Conservation (phyloP, 108 stramenopile genomes). For the Skeletonema costatum region DNA sequence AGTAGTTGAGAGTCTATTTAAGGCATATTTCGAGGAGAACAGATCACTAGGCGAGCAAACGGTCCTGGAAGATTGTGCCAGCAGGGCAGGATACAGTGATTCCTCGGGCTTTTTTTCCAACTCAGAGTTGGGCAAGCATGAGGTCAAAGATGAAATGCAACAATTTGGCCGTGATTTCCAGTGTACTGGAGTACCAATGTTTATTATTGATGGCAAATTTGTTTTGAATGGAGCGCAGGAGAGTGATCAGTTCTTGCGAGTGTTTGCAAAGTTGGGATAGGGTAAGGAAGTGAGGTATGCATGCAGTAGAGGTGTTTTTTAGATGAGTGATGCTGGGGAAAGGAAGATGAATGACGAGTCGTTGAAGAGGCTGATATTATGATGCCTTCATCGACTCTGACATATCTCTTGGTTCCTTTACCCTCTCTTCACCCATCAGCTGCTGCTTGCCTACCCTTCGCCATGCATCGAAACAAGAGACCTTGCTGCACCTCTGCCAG, state of each 20-base stretch:
- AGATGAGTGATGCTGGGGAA: background rate
- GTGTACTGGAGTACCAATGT: slow-evolving; percentile 51
- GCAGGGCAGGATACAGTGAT: slow-evolving; percentile 19
- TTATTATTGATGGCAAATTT: slow-evolving; percentile 39
- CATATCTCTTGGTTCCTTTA: background rate
- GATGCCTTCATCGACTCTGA: background rate
- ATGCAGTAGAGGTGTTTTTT: background rate
- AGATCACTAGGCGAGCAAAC: slow-evolving; percentile 32
- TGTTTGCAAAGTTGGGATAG: slow-evolving; percentile 23
- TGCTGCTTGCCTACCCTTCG: background rate
- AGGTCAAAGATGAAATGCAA: slow-evolving; percentile 35
- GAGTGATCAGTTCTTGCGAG: slow-evolving; percentile 22
- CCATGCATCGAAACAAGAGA: too few relatives aligned
- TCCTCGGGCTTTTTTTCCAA: slow-evolving; percentile 11
- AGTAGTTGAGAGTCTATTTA: slow-evolving; percentile 41
- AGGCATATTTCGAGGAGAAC: slow-evolving; percentile 50
- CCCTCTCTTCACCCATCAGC: background rate
- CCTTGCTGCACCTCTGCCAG: too few relatives aligned
- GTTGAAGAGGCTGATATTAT: background rate
- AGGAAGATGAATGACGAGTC: background rate
- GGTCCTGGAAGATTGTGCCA: slow-evolving; percentile 41
- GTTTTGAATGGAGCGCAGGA: slow-evolving; percentile 45
- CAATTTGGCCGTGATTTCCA: slow-evolving; percentile 37
- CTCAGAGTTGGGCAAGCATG: slow-evolving; percentile 18
- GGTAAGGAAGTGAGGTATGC: background rate